Base-by-base conservation (phyloP, 192 early-diverging fungal genomes). In the Linnemannia zychae region DNA sequence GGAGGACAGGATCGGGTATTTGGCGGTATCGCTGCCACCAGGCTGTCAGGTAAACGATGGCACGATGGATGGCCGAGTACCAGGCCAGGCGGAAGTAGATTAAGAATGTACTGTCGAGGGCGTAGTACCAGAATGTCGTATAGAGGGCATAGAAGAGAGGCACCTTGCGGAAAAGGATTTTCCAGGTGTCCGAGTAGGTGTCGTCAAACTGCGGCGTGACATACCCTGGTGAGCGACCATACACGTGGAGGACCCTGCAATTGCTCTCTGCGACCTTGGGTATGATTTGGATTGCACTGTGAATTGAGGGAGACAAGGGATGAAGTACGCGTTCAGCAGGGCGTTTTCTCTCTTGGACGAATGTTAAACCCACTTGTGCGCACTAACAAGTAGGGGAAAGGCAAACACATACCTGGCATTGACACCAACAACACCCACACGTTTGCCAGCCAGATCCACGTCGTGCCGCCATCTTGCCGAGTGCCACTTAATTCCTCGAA, bases 341-440 rank as follows among this genome's bases (percentile, higher is more conserved):
- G 40, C 40, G 40, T 44, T 44, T 44, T 9, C 9, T 44, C 9
- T 44, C 9, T 6, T 44, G 40, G 40, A 44, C 3, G 9, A 9
- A 44, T 44, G 40, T 44, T 9, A 44, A n/a, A 9, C 40, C 40
- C 40, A 44, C 40, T 9, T 44, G n/a, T 44, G 40, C 40, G 4
- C 40, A 44, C 40, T 3, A 44, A 44, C 40, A 44, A 44, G 40
- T 9, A 44, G 4, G 9, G 9, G 1, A 71, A 20, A 6, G 20
- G 7, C 3, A 17, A 50, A 16, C 22, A 44, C 3, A 31, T 67
- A 77, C 76, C 76, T 88, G 4, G 89, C 89, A 31, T 80, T 86
- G 17, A 47, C 87, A 31, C 89, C 89, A 38, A 90, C 76, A 18
- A 90, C 63, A 5, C 80, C 89, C 22, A 90, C 88, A 22, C 66